Evolutionary conservation across 495 filamentous ascomycete species (phyloP).

Genomic region (Articulospora tetracladia): DNA sequence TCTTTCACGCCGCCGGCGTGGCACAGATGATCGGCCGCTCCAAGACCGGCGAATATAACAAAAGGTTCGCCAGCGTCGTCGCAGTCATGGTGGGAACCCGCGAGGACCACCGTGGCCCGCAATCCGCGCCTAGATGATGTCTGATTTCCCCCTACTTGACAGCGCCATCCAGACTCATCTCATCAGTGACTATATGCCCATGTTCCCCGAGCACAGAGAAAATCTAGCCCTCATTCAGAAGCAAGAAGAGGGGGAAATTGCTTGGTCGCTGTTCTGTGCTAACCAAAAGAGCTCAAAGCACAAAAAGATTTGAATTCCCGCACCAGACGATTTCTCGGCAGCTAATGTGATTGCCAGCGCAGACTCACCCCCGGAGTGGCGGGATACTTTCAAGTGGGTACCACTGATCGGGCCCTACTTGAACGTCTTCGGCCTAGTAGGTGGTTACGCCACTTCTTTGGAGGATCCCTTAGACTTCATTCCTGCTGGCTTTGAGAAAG

Average conservation of each 20-base stretch:
- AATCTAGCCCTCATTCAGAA: background rate
- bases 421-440: background rate
- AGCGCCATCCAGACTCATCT: too few species aligned
- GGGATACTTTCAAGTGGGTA: background rate
- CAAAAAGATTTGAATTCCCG: background rate
- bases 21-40: background rate
- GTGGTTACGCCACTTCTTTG: background rate
- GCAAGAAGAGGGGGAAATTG: background rate
- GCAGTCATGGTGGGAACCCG: too few species aligned
- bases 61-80: background rate
- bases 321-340: background rate
- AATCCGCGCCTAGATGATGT: too few species aligned
- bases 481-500: slow-evolving; percentile 11
- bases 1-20: slow-evolving; percentile 7
- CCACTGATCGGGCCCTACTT: slow-evolving; percentile 3
- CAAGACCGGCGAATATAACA: background rate
- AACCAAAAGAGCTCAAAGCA: background rate
- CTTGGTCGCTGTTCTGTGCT: slow-evolving; percentile 10
- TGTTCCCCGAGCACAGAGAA: slow-evolving; percentile 2
- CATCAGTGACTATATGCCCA: too few species aligned
- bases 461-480: slow-evolving; percentile 7
- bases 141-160: too few species aligned
- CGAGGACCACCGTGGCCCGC: too few species aligned
- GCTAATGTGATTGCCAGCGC: slow-evolving; percentile 2
- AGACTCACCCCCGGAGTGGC: slow-evolving; percentile 1